Percentiles rank a stretch among this genome's conserved stretches.
These are phyloP conservation scores for Oxyria digyna DNA, from an alignment of 148 eudicot species.

Conservation along the genomic window DNA sequence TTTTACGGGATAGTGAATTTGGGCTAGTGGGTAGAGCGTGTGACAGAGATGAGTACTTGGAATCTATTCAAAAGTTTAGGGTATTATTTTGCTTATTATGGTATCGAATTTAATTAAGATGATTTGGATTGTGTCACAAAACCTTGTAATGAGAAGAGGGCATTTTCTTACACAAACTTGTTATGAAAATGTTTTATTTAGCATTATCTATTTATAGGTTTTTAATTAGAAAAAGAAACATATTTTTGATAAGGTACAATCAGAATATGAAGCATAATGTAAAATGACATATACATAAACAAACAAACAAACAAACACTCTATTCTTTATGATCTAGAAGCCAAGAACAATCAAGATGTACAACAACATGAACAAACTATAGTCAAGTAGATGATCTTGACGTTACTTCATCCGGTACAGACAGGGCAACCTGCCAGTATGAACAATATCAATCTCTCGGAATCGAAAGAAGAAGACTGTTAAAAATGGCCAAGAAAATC, in stretches of 20 bases:
- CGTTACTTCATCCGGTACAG: slow-evolving; percentile 54
- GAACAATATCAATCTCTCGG: no score
- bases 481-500: no score
- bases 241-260: no score
- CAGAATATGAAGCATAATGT: background rate
- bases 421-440: slow-evolving; percentile 43
- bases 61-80: background rate
- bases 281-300: background rate
- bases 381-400: background rate
- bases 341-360: background rate
- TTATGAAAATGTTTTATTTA: no score
- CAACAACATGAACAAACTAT: background rate
- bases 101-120: background rate
- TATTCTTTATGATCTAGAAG: background rate
- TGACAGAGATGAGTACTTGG: background rate
- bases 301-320: background rate
- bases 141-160: no score
- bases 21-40: slow-evolving; percentile 10
- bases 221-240: no score
- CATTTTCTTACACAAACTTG: no score
- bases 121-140: background rate
- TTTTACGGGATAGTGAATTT: background rate
- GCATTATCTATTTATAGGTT: no score
- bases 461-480: no score
- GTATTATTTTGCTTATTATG: background rate